A percentile compares a stretch with the other conserved stretches of the same genome.
Evolutionary conservation across 805 yeast species (phyloP).

Genomic region (Cyberlindnera suaveolens): DNA sequence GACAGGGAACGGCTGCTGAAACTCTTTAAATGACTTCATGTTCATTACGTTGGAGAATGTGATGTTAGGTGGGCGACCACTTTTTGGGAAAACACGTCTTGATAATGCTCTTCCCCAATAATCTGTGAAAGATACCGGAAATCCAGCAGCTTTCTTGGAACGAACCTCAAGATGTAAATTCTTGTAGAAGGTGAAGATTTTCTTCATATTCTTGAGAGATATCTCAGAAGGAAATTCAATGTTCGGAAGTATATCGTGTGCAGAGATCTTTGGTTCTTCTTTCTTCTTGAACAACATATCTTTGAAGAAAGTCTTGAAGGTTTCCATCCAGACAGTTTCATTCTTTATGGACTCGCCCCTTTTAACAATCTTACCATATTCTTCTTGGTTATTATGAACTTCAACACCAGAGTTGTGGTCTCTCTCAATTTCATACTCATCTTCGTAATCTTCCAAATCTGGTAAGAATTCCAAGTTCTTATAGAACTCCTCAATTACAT

Average conservation of each 20-base stretch:
- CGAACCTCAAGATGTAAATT: conserved; percentile 48
- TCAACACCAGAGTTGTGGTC: not conserved
- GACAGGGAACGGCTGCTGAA: conserved; percentile 45
- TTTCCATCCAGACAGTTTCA: conserved; percentile 19
- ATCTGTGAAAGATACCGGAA: conserved; percentile 54
- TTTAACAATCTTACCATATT: not conserved
- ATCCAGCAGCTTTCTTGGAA: conserved; percentile 46
- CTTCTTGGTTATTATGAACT: not conserved
- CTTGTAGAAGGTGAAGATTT: conserved; percentile 41
- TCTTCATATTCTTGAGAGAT: conserved; percentile 25
- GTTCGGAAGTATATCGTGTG: conserved; percentile 13
- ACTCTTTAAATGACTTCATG: conserved; percentile 30
- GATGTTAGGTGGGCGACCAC: conserved; percentile 29
- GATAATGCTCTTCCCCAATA: conserved; percentile 64
- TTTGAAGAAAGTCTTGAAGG: conserved; percentile 18
- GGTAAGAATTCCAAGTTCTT: conserved; percentile 14
- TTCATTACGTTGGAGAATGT: conserved; percentile 35
- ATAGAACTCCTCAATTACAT: conserved; percentile 20
- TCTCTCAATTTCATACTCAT: not conserved
- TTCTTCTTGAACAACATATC: conserved; percentile 22
- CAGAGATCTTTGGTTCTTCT: conserved; percentile 11
- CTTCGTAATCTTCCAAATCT: conserved; percentile 5
- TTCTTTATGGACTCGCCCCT: conserved; percentile 6
- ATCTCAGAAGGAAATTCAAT: conserved; percentile 17
- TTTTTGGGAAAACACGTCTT: conserved; percentile 36